Percentiles rank a stretch among this genome's conserved stretches.
Evolutionary conservation across 805 yeast genomes (phyloP).

Genomic region (Starmerella sp.): DNA sequence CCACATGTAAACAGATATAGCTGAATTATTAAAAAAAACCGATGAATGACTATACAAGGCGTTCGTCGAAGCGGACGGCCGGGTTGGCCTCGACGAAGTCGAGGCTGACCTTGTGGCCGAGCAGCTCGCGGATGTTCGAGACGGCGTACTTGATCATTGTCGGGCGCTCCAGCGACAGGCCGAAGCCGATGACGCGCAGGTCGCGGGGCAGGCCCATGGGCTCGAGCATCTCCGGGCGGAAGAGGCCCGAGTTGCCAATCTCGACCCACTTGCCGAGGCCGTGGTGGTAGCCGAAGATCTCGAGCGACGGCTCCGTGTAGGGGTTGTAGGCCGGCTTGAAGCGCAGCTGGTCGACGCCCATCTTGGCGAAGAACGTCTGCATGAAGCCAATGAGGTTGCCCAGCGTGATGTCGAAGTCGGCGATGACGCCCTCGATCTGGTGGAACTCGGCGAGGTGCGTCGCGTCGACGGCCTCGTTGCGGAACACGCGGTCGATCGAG

Average conservation of each 20-base stretch:
- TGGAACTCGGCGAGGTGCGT: conserved; percentile 99
- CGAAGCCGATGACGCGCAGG: conserved; percentile 94
- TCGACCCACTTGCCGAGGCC: conserved; percentile 97
- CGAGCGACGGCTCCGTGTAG: conserved; percentile 97
- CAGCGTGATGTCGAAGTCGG: conserved; percentile 86
- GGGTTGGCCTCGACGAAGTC: conserved; percentile 94
- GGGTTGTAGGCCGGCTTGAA: conserved; percentile 99
- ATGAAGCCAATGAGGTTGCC: conserved; percentile 97
- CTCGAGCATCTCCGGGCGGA: conserved; percentile 98
- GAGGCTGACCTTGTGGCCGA: conserved; percentile 92
- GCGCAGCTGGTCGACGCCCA: conserved; percentile 93
- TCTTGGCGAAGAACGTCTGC: conserved; percentile 91
- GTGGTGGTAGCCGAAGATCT: conserved; percentile 91
- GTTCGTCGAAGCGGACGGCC: conserved; percentile 92
- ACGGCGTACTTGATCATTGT: conserved; percentile 98
- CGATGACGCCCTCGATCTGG: conserved; percentile 98
- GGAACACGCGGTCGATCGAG: conserved; percentile 95
- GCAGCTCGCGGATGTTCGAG: conserved; percentile 85
- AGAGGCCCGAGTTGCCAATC: conserved; percentile 99
- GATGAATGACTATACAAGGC: conserved; percentile 30
- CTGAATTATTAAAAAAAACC: background rate
- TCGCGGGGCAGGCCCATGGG: conserved; percentile 95
- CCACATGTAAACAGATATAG: background rate
- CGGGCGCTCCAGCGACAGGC: conserved; percentile 93
- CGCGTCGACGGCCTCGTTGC: conserved; percentile 99